Evolutionary conservation across 2,329 filamentous ascomycete genomes (phyloP).

Genomic region (Penicillium vulpinum): DNA sequence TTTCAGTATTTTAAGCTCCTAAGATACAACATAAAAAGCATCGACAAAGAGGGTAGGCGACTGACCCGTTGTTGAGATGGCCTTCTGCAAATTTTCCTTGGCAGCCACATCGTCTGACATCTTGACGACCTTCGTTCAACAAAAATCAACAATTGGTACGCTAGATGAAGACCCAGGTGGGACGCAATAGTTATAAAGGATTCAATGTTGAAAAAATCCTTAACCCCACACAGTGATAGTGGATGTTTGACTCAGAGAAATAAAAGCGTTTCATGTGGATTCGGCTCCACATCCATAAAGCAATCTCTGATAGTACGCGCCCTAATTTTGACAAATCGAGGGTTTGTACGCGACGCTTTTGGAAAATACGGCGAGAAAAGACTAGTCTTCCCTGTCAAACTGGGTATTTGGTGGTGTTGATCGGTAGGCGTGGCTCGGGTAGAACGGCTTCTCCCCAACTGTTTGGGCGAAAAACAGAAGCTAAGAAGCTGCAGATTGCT

Average conservation of each 20-base stretch:
- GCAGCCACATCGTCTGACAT: constrained; percentile 20
- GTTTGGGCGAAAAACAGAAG: constrained; percentile 10
- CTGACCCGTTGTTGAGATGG: constrained; percentile 21
- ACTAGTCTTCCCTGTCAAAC: constrained; percentile 13
- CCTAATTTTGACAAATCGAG: constrained; percentile 14
- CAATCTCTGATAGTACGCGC: constrained; percentile 15
- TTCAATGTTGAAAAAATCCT: constrained; percentile 6
- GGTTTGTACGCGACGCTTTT: constrained; percentile 10
- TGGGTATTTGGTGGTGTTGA: constrained; percentile 18
- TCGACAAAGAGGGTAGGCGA: background rate
- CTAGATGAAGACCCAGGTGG: constrained; percentile 14
- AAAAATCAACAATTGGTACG: background rate
- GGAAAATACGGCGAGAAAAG: constrained; percentile 10
- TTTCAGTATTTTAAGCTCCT: background rate
- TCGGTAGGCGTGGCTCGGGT: constrained; percentile 19
- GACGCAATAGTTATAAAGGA: constrained; percentile 11
- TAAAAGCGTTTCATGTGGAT: constrained; percentile 17
- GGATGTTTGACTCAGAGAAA: constrained; percentile 14
- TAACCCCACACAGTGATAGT: constrained; percentile 9
- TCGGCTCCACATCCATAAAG: constrained; percentile 15
- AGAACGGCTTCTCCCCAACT: constrained; percentile 22
- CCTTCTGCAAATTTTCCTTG: constrained; percentile 22
- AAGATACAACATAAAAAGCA: background rate
- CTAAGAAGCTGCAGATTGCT: constrained; percentile 12
- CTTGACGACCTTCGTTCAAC: constrained; percentile 3